phyloP scores from a whole-genome alignment of 75 land plant genomes.

The Pinus albicaulis region DNA sequence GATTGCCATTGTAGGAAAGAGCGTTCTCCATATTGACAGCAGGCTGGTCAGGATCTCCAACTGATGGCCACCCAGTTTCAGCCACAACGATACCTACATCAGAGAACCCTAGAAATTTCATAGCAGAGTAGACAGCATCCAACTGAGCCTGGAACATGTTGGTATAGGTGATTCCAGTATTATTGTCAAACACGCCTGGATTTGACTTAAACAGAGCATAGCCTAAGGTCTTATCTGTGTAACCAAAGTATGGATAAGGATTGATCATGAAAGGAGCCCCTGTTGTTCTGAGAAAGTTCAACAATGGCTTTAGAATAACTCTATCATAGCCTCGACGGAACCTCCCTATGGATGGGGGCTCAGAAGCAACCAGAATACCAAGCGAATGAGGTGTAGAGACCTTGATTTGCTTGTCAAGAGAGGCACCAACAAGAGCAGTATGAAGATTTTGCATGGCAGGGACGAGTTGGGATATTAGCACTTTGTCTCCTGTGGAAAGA shows the following conservation, averaged over 20 bases:
- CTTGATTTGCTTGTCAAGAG: constrained; percentile 21
- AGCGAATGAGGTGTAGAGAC: constrained; percentile 74
- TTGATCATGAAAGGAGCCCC: constrained; percentile 41
- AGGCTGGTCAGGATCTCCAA: constrained; percentile 20
- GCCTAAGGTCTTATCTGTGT: constrained; percentile 10
- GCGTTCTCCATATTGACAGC: constrained; percentile 41
- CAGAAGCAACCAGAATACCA: constrained; percentile 46
- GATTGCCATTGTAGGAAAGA: constrained; percentile 32
- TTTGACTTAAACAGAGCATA: constrained; percentile 33
- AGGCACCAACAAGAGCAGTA: constrained; percentile 23
- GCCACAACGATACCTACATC: constrained; percentile 31
- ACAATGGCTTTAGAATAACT: constrained; percentile 22
- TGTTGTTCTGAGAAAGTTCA: constrained; percentile 21
- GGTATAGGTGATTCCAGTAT: constrained; percentile 26
- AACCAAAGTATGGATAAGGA: constrained; percentile 35
- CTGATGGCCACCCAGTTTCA: constrained; percentile 70
- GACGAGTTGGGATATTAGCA: constrained; percentile 42
- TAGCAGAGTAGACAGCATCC: constrained; percentile 53
- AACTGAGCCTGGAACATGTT: constrained; percentile 45
- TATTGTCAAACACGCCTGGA: constrained; percentile 14
- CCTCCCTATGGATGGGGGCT: constrained; percentile 60
- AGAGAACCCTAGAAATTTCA: constrained; percentile 28
- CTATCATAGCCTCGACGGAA: constrained; percentile 42
- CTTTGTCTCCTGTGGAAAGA: constrained; percentile 31
- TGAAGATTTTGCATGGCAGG: constrained; percentile 47